Conservation (phyloP, 2,329 filamentous ascomycete genomes). For the Fusarium decemcellulare region DNA sequence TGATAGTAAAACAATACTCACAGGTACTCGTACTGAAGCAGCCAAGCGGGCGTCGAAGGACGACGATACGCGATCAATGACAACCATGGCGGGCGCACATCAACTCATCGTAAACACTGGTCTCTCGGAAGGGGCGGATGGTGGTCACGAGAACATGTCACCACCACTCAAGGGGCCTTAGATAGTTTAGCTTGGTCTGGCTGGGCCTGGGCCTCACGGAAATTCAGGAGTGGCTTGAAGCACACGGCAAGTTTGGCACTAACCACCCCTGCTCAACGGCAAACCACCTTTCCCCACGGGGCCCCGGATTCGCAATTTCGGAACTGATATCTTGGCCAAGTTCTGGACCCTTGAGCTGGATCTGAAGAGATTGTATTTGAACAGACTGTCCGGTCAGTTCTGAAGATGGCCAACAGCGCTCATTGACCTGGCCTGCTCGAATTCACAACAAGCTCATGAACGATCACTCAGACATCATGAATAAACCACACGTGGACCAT, state of each 20-base stretch:
- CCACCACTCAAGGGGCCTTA: background rate
- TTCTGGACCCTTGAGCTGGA: background rate
- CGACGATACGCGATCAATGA: no score
- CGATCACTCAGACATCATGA: constrained; percentile 15
- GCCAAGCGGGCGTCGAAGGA: no score
- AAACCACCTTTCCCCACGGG: constrained; percentile 18
- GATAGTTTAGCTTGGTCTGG: background rate
- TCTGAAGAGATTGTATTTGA: constrained; percentile 15
- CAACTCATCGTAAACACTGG: background rate
- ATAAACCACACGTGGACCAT: constrained; percentile 35
- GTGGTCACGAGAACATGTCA: background rate
- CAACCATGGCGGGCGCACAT: no score
- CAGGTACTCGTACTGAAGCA: no score
- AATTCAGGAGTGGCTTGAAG: constrained; percentile 3
- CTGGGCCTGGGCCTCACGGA: background rate
- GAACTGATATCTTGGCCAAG: constrained; percentile 10
- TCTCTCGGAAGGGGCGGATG: background rate
- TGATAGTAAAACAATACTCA: no score
- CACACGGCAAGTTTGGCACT: background rate
- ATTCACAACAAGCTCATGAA: background rate
- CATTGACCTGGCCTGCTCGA: constrained; percentile 8
- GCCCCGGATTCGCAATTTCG: constrained; percentile 37
- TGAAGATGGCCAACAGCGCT: background rate
- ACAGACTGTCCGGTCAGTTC: background rate
- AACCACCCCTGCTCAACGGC: background rate